Evolutionary conservation across 192 early-diverging fungal genomes (phyloP).

Genomic region (Lunasporangiospora selenospora): DNA sequence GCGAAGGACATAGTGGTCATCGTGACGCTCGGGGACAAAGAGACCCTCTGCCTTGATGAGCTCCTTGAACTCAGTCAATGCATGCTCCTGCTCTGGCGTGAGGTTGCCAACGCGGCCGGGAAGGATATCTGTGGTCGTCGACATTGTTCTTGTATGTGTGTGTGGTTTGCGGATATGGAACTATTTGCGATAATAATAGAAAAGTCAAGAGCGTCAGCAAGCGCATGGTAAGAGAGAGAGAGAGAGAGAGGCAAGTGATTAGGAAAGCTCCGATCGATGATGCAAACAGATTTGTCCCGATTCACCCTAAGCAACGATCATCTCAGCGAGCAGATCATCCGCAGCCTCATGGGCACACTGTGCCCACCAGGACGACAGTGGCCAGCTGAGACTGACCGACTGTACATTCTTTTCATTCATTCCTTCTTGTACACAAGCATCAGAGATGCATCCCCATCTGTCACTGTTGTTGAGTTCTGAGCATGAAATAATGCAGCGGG

Average conservation of each 20-base stretch:
- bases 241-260: background rate
- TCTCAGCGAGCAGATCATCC: too few relatives aligned
- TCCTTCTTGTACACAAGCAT: too few relatives aligned
- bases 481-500: too few relatives aligned
- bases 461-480: too few relatives aligned
- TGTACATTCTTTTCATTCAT: too few relatives aligned
- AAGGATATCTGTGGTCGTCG: conserved; percentile 15
- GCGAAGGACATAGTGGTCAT: conserved; percentile 72
- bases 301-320: too few relatives aligned
- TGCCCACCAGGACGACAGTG: too few relatives aligned
- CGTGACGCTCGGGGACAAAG: conserved; percentile 64
- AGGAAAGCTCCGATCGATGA: background rate
- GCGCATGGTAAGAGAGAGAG: background rate
- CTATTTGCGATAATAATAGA: background rate
- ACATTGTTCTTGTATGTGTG: conserved; percentile 20
- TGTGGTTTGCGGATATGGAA: background rate
- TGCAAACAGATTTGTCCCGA: too few relatives aligned
- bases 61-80: conserved; percentile 63
- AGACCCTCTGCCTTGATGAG: conserved; percentile 59
- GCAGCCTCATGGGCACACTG: too few relatives aligned
- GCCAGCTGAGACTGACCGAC: too few relatives aligned
- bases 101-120: conserved; percentile 68
- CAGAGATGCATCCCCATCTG: too few relatives aligned
- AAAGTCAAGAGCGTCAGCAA: background rate
- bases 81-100: conserved; percentile 60